Percentiles rank a stretch among this genome's conserved stretches.
Evolutionary conservation across 2,329 filamentous ascomycete genomes (phyloP).

Genomic region (Talaromyces islandicus): DNA sequence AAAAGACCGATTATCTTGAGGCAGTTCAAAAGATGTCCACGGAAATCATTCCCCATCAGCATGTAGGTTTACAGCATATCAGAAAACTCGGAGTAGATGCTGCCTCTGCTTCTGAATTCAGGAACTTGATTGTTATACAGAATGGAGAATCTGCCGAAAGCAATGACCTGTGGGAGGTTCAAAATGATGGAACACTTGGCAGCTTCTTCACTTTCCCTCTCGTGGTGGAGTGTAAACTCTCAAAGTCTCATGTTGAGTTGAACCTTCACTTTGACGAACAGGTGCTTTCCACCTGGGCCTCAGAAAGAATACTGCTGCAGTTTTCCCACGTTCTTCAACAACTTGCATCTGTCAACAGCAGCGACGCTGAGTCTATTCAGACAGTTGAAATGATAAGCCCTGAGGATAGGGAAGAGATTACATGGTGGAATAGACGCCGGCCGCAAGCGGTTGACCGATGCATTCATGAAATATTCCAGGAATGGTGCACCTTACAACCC

Average conservation of each 20-base stretch:
- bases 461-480: constrained; percentile 8
- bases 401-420: constrained; percentile 23
- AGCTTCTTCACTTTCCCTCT: constrained; percentile 55
- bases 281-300: constrained; percentile 47
- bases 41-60: constrained; percentile 58
- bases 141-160: constrained; percentile 19
- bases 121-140: constrained; percentile 43
- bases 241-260: constrained; percentile 48
- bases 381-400: constrained; percentile 20
- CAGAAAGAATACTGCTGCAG: constrained; percentile 51
- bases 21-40: constrained; percentile 53
- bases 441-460: constrained; percentile 7
- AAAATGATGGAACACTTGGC: constrained; percentile 51
- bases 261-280: constrained; percentile 62
- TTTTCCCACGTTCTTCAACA: constrained; percentile 36
- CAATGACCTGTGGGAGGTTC: constrained; percentile 23
- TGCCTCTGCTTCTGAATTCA: constrained; percentile 40
- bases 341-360: constrained; percentile 21
- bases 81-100: constrained; percentile 48
- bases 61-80: constrained; percentile 51
- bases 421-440: constrained; percentile 16
- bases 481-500: constrained; percentile 9
- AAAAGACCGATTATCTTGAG: constrained; percentile 47
- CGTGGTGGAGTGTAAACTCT: constrained; percentile 59
- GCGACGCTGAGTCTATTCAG: constrained; percentile 8